Percentiles rank a stretch among this genome's conserved stretches.
Conservation (phyloP, 176 grass and related monocot species). For the Musa acuminata region DNA sequence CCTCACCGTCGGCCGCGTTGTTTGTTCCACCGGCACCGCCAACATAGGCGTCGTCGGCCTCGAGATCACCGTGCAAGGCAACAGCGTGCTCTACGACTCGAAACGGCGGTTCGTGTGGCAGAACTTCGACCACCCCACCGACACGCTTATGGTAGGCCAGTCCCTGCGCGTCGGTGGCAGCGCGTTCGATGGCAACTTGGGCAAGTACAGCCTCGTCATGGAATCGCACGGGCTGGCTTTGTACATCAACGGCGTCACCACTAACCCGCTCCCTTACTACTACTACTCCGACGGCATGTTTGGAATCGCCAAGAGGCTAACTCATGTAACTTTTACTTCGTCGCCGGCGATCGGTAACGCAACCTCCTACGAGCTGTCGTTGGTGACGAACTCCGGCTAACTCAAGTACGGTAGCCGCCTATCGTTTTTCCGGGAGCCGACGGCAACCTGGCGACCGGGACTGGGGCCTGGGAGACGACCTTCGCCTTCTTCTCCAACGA, state of each 20-base stretch:
- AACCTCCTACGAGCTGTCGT: conserved; percentile 7
- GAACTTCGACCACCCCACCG: conserved; percentile 36
- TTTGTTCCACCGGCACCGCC: not conserved
- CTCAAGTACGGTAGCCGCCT: conserved; percentile 31
- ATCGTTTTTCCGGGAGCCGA: conserved; percentile 30
- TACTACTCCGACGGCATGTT: conserved; percentile 32
- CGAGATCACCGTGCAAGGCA: conserved; percentile 22
- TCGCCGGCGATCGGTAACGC: conserved; percentile 4
- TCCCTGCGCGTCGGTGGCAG: conserved; percentile 10
- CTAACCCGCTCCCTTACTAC: conserved; percentile 25
- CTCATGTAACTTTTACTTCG: not conserved
- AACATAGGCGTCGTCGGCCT: conserved; percentile 30
- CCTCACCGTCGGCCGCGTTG: too few relatives aligned
- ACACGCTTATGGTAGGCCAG: conserved; percentile 35
- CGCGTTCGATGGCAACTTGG: conserved; percentile 11
- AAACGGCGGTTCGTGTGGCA: conserved; percentile 26
- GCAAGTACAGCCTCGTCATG: conserved; percentile 5
- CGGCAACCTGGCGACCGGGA: conserved; percentile 24
- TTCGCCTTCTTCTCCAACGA: conserved; percentile 31
- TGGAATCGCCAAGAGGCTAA: not conserved
- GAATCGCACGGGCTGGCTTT: conserved; percentile 1
- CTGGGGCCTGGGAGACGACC: conserved; percentile 21
- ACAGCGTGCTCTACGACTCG: conserved; percentile 26
- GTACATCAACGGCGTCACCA: conserved; percentile 7
- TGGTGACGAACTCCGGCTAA: not conserved